phyloP scores from a whole-genome alignment of 352 stramenopile species.

The Blastocystis sp. region DNA sequence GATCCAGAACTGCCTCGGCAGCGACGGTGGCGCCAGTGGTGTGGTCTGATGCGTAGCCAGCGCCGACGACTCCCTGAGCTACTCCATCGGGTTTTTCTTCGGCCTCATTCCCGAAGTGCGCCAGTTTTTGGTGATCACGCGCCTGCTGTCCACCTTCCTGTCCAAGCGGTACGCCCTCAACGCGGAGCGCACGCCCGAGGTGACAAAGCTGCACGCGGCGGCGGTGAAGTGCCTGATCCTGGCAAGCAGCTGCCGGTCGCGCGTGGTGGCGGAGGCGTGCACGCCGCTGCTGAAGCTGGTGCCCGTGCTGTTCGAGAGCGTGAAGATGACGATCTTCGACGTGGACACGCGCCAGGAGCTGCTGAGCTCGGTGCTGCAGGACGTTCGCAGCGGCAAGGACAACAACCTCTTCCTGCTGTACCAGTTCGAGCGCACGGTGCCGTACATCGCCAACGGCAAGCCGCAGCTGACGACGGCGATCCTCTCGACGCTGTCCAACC shows the following conservation, averaged over 20 bases:
- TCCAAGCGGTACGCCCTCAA: not conserved
- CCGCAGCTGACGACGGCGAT: not conserved
- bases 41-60: not conserved
- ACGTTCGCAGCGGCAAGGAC: not conserved
- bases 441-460: not conserved
- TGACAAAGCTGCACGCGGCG: not conserved
- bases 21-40: not conserved
- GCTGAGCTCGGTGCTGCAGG: not conserved
- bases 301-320: not conserved
- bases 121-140: slow-evolving; percentile 17
- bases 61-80: not conserved
- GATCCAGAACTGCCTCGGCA: slow-evolving; percentile 12
- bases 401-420: slow-evolving; percentile 15
- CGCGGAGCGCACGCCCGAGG: not conserved
- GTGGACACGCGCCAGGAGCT: slow-evolving; percentile 22
- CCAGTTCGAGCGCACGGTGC: slow-evolving; percentile 16
- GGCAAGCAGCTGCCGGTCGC: not conserved
- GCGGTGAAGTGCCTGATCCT: not conserved
- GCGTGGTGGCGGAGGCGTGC: not conserved
- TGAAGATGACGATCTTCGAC: slow-evolving; percentile 9
- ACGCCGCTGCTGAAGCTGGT: slow-evolving; percentile 1
- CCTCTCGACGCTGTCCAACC: not conserved
- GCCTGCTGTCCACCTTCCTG: not conserved
- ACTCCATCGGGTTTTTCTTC: slow-evolving; percentile 14
- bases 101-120: not conserved